These are phyloP conservation scores for Nakazawaea molendinolei DNA, from an alignment of 805 yeast genomes.

Conservation along the genomic window DNA sequence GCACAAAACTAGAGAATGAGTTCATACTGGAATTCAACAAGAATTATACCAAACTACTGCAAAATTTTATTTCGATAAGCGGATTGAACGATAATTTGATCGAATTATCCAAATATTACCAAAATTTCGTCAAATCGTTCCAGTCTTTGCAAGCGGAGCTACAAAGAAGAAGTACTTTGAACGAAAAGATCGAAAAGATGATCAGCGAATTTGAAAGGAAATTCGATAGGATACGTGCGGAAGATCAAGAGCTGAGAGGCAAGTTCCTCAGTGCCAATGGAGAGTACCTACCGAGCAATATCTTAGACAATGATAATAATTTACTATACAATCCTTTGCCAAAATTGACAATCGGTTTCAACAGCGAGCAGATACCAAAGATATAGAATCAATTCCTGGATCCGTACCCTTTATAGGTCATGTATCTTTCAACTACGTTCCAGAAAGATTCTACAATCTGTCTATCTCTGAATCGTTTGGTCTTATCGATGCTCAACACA, in stretches of 20 bases:
- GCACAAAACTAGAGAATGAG: not conserved
- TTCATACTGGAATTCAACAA: constrained; percentile 1
- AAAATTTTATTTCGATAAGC: not conserved
- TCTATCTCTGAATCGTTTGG: constrained; percentile 78
- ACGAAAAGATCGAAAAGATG: constrained; percentile 31
- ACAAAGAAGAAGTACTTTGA: constrained; percentile 38
- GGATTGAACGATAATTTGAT: constrained; percentile 6
- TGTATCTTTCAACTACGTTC: constrained; percentile 72
- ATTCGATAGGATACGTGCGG: constrained; percentile 30
- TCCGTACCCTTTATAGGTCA: constrained; percentile 59
- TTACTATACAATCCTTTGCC: constrained; percentile 14
- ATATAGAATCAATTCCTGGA: constrained; percentile 10
- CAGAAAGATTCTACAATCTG: constrained; percentile 83
- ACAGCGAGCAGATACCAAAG: constrained; percentile 13
- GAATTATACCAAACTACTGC: not conserved
- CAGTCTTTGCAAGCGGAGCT: constrained; percentile 45
- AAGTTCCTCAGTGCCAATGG: constrained; percentile 42
- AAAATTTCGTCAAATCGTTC: constrained; percentile 45
- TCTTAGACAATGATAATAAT: constrained; percentile 17
- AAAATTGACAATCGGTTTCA: constrained; percentile 7
- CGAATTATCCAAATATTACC: constrained; percentile 41
- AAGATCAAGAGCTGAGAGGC: constrained; percentile 37
- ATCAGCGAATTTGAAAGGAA: constrained; percentile 34
- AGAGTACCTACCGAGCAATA: constrained; percentile 43
- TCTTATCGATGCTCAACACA: constrained; percentile 70